Percentiles rank a stretch among this genome's conserved stretches.
These are phyloP conservation scores for Trypanosoma grayi DNA, from an alignment of 208 protist species.

Conservation along the genomic window DNA sequence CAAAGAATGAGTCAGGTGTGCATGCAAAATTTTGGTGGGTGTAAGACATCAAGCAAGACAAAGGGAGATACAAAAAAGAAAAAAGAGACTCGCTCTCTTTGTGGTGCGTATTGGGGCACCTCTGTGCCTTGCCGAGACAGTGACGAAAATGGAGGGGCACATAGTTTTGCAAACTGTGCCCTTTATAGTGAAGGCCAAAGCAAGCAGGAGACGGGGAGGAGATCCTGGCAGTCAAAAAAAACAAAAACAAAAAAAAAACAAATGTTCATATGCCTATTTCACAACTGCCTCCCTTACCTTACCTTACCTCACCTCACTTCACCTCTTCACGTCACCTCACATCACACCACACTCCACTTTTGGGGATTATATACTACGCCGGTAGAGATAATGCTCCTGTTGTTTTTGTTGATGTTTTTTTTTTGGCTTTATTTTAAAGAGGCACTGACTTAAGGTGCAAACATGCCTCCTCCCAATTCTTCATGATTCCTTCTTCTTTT, in stretches of 20 bases:
- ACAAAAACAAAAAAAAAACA: neutral
- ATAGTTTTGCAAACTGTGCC: constrained; percentile 1
- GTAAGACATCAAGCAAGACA: neutral
- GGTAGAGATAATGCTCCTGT: too few relatives aligned
- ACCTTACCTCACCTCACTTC: too few relatives aligned
- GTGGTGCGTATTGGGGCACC: too few relatives aligned
- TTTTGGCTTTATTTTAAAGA: neutral
- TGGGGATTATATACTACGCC: too few relatives aligned
- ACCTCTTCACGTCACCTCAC: too few relatives aligned
- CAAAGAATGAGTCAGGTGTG: too few relatives aligned
- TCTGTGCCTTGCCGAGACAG: too few relatives aligned
- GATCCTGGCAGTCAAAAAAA: neutral
- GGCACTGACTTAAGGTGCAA: neutral
- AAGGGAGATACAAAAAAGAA: constrained; percentile 4
- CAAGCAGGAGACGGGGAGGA: neutral
- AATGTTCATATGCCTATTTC: neutral
- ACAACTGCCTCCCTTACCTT: neutral
- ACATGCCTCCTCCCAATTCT: neutral
- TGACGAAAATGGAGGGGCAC: too few relatives aligned
- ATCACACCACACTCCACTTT: neutral
- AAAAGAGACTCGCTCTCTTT: too few relatives aligned
- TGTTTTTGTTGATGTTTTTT: too few relatives aligned
- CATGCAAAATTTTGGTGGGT: too few relatives aligned
- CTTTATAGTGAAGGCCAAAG: neutral
- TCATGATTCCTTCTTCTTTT: constrained; percentile 5